Base-by-base conservation (phyloP, 441 rosid species). In the Breynia disticha region DNA sequence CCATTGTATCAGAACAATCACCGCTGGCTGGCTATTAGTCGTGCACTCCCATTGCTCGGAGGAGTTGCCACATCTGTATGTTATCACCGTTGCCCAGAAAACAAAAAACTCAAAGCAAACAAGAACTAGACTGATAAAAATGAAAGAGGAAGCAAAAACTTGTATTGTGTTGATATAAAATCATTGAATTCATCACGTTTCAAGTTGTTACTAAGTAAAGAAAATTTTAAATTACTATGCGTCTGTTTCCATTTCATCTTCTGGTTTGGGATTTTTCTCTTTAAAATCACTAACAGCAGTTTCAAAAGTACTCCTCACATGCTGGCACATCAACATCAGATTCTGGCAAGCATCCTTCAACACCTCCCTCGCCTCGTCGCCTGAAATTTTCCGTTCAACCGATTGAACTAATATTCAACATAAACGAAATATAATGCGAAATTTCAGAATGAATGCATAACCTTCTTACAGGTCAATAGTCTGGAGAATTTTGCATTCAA, bases 271-370 rank as follows among this genome's bases (percentile, higher is more conserved):
- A 16, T 65, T 56, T 53, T 52, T 60, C 55, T 51, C 61, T 58
- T 61, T 82, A 67, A 54, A 69, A 51, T 77, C 79, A 49, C 46
- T 55, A 65, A 86, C 83, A 18, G 79, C 80, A 59, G 75, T 79
- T 55, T 78, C 88, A 14, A 86, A 82, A 48, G 75, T 78, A 51
- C 74, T 72, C 74, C 96, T 76, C 52, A 86, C 84, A 55, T 86
- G 95, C 61, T 70, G 73, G 76, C 93, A 86, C 79, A 76, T 83
- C 38, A 71, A 65, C 90, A 81, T 89, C 64, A 93, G 69, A 56
- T 84, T 84, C 71, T 84, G 87, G 62, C 95, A 82, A 1, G 79
- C 72, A 74, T 86, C 98, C 70, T 82, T 86, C 57, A 88, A 35
- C 16, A 84, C 90, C 70, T 77, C 95, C 56, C 86, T 79, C 0